Percentiles rank a stretch among this genome's conserved stretches.
phyloP scores from a whole-genome alignment of 2,329 filamentous ascomycete genomes.

The Trichoderma sp. region DNA sequence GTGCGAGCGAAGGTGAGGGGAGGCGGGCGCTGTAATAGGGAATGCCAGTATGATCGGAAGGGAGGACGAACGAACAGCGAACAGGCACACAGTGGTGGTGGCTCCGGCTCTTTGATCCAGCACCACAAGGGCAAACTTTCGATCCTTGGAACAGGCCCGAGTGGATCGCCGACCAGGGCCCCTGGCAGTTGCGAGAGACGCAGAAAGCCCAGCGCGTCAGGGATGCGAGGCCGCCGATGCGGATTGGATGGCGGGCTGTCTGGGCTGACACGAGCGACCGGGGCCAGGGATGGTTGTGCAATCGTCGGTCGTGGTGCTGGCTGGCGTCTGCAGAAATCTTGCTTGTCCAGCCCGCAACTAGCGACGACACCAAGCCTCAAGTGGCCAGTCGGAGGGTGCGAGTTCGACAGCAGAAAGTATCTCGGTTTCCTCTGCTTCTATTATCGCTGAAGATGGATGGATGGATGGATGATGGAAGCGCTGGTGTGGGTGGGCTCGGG shows the following conservation, averaged over 20 bases:
- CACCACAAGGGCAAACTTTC: slow-evolving; percentile 26
- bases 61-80: slow-evolving; percentile 20
- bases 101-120: slow-evolving; percentile 29
- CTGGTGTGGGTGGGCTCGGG: neutral
- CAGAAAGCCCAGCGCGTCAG: slow-evolving; percentile 26
- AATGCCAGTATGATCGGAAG: slow-evolving; percentile 30
- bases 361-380: slow-evolving; percentile 16
- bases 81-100: neutral
- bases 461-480: neutral
- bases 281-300: slow-evolving; percentile 6
- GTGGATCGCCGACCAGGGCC: slow-evolving; percentile 32
- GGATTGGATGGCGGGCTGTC: slow-evolving; percentile 29
- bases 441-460: too few relatives aligned
- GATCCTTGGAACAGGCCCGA: slow-evolving; percentile 31
- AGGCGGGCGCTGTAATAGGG: slow-evolving; percentile 31
- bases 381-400: neutral
- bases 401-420: neutral
- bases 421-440: too few relatives aligned
- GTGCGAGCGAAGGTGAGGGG: slow-evolving; percentile 12
- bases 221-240: slow-evolving; percentile 8
- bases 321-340: slow-evolving; percentile 27
- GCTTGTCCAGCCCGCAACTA: slow-evolving; percentile 28
- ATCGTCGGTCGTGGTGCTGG: too few relatives aligned
- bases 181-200: slow-evolving; percentile 16
- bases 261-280: slow-evolving; percentile 29